Conservation (phyloP, 1,284 basidiomycete genomes). For the Ustilago shanxiensis region DNA sequence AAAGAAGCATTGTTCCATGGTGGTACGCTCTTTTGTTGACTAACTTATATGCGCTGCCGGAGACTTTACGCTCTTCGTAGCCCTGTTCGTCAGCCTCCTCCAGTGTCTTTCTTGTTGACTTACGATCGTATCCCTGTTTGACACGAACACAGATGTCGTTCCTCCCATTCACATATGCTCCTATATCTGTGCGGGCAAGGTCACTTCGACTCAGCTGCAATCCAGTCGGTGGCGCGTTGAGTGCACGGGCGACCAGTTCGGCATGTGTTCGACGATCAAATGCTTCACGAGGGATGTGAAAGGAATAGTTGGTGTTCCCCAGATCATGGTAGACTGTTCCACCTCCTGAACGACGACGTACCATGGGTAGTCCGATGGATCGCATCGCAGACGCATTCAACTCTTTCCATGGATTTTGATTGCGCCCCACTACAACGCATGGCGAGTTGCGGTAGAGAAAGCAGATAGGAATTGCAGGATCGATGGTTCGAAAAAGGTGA, state of each 20-base stretch:
- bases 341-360: slow-evolving; percentile 91
- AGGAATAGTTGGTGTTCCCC: slow-evolving; percentile 97
- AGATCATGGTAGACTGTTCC: slow-evolving; percentile 97
- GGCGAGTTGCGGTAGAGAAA: slow-evolving; percentile 89
- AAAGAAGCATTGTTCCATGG: slow-evolving; percentile 98
- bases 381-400: slow-evolving; percentile 79
- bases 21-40: slow-evolving; percentile 92
- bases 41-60: slow-evolving; percentile 97
- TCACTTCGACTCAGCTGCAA: slow-evolving; percentile 16
- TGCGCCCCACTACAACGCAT: slow-evolving; percentile 93
- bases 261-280: slow-evolving; percentile 88
- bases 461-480: slow-evolving; percentile 73
- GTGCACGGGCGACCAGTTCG: slow-evolving; percentile 81
- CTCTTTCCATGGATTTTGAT: slow-evolving; percentile 99
- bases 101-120: slow-evolving; percentile 16
- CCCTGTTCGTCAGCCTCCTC: slow-evolving; percentile 17
- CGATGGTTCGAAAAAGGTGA: slow-evolving; percentile 41
- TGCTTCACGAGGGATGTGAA: slow-evolving; percentile 83
- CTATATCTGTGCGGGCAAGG: slow-evolving; percentile 17
- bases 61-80: slow-evolving; percentile 77
- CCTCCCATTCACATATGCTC: slow-evolving; percentile 80
- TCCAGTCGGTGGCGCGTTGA: slow-evolving; percentile 73
- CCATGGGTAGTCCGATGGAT: slow-evolving; percentile 78
- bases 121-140: slow-evolving; percentile 79
- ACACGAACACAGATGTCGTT: slow-evolving; percentile 77